Evolutionary conservation across 306 rosid genomes (phyloP).

Genomic region (Acacia melanoxylon): DNA sequence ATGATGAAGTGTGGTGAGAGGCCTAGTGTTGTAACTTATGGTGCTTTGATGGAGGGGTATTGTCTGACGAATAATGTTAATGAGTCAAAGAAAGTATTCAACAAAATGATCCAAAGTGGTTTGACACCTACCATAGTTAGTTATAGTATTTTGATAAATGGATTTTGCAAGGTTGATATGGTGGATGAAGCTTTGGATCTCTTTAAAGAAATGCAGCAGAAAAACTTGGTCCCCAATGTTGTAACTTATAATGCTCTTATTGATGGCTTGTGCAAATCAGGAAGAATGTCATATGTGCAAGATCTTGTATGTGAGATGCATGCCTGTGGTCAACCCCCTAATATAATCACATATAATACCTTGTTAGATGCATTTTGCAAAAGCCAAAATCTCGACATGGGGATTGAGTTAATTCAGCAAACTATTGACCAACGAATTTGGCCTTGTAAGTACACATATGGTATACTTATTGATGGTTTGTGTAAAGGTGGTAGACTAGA

Average conservation of each 20-base stretch:
- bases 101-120: neutral
- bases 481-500: slow-evolving; percentile 2
- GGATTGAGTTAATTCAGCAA: neutral
- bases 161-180: neutral
- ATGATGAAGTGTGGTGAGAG: neutral
- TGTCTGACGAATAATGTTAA: neutral
- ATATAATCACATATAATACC: neutral
- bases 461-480: neutral
- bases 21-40: neutral
- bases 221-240: neutral
- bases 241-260: neutral
- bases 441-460: neutral
- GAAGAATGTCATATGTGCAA: neutral
- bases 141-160: neutral
- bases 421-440: neutral
- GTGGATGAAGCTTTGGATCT: slow-evolving; percentile 1
- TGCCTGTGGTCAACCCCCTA: neutral
- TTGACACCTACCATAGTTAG: neutral
- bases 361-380: neutral
- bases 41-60: neutral
- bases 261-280: slow-evolving; percentile 1
- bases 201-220: neutral
- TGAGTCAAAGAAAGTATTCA: neutral
- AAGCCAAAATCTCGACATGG: neutral
- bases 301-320: neutral